Evolutionary conservation across 2,329 filamentous ascomycete genomes (phyloP).

Genomic region (Beauveria brongniartii): DNA sequence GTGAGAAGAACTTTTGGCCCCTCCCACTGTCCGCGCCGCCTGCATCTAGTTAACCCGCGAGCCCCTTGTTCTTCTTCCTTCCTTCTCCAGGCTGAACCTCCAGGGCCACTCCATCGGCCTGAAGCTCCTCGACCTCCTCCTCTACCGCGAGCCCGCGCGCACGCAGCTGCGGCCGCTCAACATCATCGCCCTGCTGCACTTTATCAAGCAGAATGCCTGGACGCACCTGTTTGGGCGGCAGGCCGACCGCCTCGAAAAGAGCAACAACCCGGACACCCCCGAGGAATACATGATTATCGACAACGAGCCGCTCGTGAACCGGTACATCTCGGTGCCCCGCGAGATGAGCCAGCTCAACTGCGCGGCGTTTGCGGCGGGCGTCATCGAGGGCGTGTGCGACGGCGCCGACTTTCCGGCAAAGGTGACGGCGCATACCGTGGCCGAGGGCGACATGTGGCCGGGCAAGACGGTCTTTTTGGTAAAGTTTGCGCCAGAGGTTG

Average conservation of each 20-base stretch:
- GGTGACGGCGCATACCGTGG: slow-evolving; percentile 79
- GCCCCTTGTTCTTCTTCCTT: neutral
- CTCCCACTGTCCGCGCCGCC: neutral
- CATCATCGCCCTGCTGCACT: slow-evolving; percentile 85
- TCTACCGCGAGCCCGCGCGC: slow-evolving; percentile 69
- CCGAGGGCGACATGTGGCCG: slow-evolving; percentile 79
- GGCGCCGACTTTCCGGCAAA: slow-evolving; percentile 82
- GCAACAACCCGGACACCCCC: slow-evolving; percentile 67
- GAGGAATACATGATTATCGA: slow-evolving; percentile 99
- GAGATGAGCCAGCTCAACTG: slow-evolving; percentile 97
- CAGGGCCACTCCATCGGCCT: slow-evolving; percentile 92
- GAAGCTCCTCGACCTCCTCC: slow-evolving; percentile 88
- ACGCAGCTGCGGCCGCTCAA: slow-evolving; percentile 71
- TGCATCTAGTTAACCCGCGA: neutral
- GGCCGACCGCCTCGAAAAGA: slow-evolving; percentile 89
- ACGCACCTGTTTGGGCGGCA: slow-evolving; percentile 84
- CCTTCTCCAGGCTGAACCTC: slow-evolving; percentile 59
- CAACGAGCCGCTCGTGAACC: slow-evolving; percentile 93
- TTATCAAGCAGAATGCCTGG: slow-evolving; percentile 91
- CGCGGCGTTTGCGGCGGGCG: slow-evolving; percentile 88
- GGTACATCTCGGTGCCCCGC: slow-evolving; percentile 83
- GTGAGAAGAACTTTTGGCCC: slow-evolving; percentile 37
- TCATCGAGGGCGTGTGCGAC: slow-evolving; percentile 93
- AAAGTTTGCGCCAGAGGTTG: slow-evolving; percentile 82
- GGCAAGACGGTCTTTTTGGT: slow-evolving; percentile 93